Evolutionary conservation across 2,329 filamentous ascomycete genomes (phyloP).

Genomic region (Curvularia sp.): DNA sequence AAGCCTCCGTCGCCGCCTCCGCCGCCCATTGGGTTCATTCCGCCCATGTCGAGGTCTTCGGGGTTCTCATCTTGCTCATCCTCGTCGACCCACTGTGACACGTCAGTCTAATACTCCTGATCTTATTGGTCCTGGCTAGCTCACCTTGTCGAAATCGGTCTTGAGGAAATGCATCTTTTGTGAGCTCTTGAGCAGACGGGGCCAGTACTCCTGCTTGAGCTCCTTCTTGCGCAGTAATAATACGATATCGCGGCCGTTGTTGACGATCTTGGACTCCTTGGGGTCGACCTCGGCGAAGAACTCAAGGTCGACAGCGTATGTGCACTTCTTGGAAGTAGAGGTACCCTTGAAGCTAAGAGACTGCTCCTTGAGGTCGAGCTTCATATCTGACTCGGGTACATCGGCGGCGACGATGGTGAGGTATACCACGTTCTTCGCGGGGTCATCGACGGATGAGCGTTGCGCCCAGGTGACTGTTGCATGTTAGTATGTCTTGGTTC

Average conservation of each 20-base stretch:
- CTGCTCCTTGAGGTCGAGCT: conserved; percentile 76
- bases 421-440: conserved; percentile 92
- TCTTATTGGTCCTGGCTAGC: conserved; percentile 27
- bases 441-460: conserved; percentile 81
- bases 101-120: conserved; percentile 29
- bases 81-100: conserved; percentile 84
- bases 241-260: conserved; percentile 87
- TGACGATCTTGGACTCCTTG: conserved; percentile 81
- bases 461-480: conserved; percentile 92
- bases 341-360: conserved; percentile 83
- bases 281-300: conserved; percentile 92
- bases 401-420: conserved; percentile 90
- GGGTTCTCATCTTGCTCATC: conserved; percentile 93
- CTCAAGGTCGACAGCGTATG: conserved; percentile 84
- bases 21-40: conserved; percentile 61
- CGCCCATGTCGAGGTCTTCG: conserved; percentile 71
- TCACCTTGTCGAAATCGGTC: conserved; percentile 96
- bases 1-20: conserved; percentile 70
- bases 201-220: conserved; percentile 93
- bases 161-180: conserved; percentile 95
- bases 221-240: conserved; percentile 97
- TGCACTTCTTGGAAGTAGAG: conserved; percentile 83
- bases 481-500: conserved; percentile 28
- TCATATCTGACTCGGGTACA: conserved; percentile 75
- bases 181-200: conserved; percentile 85